Percentiles rank a stretch among this genome's conserved stretches.
Conservation (phyloP, 306 rosid genomes). For the Astragalus glycyphyllos region DNA sequence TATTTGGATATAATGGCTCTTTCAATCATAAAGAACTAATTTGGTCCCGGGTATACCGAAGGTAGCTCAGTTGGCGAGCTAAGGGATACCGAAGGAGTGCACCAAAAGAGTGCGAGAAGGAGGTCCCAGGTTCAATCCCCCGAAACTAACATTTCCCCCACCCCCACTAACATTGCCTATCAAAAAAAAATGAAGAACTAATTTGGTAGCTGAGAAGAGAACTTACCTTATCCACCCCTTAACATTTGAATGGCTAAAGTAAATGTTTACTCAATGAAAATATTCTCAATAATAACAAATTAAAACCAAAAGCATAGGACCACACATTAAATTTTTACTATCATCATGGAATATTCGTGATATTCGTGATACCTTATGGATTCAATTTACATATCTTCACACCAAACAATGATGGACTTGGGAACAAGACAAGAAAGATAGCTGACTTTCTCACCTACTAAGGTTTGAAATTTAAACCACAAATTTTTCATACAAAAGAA, state of each 20-base stretch:
- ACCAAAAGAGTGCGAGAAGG: too few species aligned
- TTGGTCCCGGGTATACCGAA: too few species aligned
- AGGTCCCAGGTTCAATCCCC: too few species aligned
- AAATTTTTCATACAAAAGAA: conserved; percentile 73
- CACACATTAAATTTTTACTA: not conserved
- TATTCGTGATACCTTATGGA: conserved; percentile 10
- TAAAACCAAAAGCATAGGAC: conserved; percentile 39
- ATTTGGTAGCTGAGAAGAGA: not conserved
- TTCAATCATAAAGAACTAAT: not conserved
- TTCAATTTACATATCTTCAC: conserved; percentile 15
- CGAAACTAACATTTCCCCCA: too few species aligned
- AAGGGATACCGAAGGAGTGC: too few species aligned
- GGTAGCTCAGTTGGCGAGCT: too few species aligned
- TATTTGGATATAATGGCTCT: too few species aligned
- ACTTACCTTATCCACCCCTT: not conserved
- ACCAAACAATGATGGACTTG: not conserved
- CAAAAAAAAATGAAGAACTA: too few species aligned
- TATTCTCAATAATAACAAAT: conserved; percentile 5
- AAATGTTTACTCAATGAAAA: not conserved
- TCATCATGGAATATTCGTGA: conserved; percentile 26
- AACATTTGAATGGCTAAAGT: not conserved
- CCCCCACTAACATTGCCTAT: too few species aligned
- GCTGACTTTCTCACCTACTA: conserved; percentile 28
- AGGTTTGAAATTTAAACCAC: conserved; percentile 43
- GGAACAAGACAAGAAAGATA: conserved; percentile 15